Percentiles rank a stretch among this genome's conserved stretches.
Evolutionary conservation across 257 asterid genomes (phyloP).

Genomic region (Nicotiana sylvestris): DNA sequence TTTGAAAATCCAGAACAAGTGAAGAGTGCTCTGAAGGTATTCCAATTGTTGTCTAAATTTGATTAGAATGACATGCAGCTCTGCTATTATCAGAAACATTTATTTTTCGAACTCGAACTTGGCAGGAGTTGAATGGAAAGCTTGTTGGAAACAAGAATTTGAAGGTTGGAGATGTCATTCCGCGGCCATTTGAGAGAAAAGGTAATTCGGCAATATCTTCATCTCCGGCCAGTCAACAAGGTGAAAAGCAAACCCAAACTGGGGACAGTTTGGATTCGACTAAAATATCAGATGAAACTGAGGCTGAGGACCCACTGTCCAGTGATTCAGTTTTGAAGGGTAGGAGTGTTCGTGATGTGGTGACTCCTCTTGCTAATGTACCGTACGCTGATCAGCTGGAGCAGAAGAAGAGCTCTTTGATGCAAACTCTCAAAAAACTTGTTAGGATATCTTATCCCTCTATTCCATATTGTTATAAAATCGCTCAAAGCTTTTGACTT

Average conservation of each 20-base stretch:
- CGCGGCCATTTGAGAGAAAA: slow-evolving; percentile 65
- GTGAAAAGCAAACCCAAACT: slow-evolving; percentile 25
- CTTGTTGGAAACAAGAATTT: slow-evolving; percentile 64
- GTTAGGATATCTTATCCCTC: slow-evolving; percentile 35
- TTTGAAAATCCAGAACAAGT: slow-evolving; percentile 63
- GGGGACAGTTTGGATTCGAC: slow-evolving; percentile 17
- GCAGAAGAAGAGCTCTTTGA: slow-evolving; percentile 64
- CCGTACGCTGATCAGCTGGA: slow-evolving; percentile 85
- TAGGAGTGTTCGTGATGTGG: slow-evolving; percentile 75
- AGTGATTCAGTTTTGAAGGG: slow-evolving; percentile 37
- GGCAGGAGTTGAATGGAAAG: slow-evolving; percentile 78
- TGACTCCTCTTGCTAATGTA: slow-evolving; percentile 95
- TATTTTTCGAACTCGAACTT: slow-evolving; percentile 21
- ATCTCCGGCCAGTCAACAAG: slow-evolving; percentile 11
- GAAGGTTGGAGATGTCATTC: slow-evolving; percentile 68
- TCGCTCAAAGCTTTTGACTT: background rate
- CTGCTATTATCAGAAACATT: background rate
- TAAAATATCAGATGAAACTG: slow-evolving; percentile 24
- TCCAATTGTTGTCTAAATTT: background rate
- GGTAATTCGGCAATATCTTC: slow-evolving; percentile 29
- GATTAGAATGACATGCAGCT: background rate
- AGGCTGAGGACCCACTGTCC: slow-evolving; percentile 31
- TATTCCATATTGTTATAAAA: background rate
- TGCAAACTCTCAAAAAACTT: slow-evolving; percentile 68
- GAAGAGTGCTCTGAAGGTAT: slow-evolving; percentile 60